phyloP scores from a whole-genome alignment of 352 stramenopile genomes.

The Thalassiosira livingstoniorum region DNA sequence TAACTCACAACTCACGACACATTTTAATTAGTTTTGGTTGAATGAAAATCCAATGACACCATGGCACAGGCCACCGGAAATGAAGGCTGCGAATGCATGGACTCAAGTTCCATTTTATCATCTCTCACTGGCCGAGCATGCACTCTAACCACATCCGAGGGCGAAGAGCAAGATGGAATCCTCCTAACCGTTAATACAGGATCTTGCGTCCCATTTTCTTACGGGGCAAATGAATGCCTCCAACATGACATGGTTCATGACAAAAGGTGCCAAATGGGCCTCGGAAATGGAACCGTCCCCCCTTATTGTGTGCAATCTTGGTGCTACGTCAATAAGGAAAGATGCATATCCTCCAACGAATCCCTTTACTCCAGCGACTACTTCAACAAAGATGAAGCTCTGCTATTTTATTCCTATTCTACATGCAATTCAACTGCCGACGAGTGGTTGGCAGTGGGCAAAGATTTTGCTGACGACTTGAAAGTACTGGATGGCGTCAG shows the following conservation, averaged over 20 bases:
- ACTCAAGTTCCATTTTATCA: constrained; percentile 5
- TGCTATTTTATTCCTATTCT: constrained; percentile 39
- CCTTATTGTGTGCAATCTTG: constrained; percentile 31
- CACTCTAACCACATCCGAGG: not conserved
- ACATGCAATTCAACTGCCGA: constrained; percentile 40
- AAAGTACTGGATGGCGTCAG: not conserved
- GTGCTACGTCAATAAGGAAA: constrained; percentile 39
- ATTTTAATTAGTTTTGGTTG: too few species aligned
- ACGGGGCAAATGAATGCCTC: constrained; percentile 29
- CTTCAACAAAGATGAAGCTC: not conserved
- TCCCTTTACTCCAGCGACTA: constrained; percentile 10
- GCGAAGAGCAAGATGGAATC: constrained; percentile 16
- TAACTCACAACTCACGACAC: too few species aligned
- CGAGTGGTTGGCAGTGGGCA: constrained; percentile 11
- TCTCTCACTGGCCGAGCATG: constrained; percentile 24
- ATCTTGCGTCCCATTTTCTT: constrained; percentile 31
- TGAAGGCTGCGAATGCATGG: constrained; percentile 36
- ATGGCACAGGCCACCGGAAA: constrained; percentile 13
- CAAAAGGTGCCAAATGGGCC: constrained; percentile 8
- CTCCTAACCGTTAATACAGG: constrained; percentile 8
- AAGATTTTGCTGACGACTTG: not conserved
- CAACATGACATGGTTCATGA: constrained; percentile 43
- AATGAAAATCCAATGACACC: too few species aligned
- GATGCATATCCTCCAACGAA: constrained; percentile 20
- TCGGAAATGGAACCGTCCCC: constrained; percentile 3